Conservation (phyloP, 805 yeast genomes). For the Jamesozyma spencerorum region DNA sequence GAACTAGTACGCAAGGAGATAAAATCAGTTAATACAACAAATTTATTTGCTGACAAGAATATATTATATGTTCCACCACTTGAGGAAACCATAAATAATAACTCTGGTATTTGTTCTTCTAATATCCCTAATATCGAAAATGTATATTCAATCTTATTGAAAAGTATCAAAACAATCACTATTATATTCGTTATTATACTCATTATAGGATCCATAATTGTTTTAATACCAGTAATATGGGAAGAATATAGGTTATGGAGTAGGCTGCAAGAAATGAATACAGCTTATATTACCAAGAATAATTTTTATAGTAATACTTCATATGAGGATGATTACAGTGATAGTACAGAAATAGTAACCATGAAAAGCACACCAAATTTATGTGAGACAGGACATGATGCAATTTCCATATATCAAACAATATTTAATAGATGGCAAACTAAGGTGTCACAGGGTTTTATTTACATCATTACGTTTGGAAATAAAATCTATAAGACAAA, state of each 20-base stretch:
- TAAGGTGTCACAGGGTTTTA: constrained; percentile 6
- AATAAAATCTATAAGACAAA: neutral
- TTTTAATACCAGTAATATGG: constrained; percentile 37
- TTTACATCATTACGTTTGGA: constrained; percentile 1
- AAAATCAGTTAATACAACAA: constrained; percentile 25
- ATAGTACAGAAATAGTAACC: neutral
- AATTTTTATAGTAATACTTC: neutral
- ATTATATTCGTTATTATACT: constrained; percentile 34
- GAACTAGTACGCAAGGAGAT: constrained; percentile 36
- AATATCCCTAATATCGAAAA: constrained; percentile 33
- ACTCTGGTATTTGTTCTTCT: constrained; percentile 33
- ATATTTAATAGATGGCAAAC: constrained; percentile 19
- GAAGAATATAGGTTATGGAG: constrained; percentile 43
- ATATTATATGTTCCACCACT: constrained; percentile 36
- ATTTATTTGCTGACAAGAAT: constrained; percentile 12
- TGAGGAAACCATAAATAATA: constrained; percentile 8
- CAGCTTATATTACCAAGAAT: constrained; percentile 8
- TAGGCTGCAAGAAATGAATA: constrained; percentile 32
- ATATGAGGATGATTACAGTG: neutral
- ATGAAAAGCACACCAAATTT: neutral
- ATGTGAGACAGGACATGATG: constrained; percentile 7
- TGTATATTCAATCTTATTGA: constrained; percentile 29
- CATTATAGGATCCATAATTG: constrained; percentile 34
- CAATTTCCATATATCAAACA: constrained; percentile 15
- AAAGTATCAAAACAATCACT: constrained; percentile 30